Conservation (phyloP, 352 stramenopile species). For the Lagenidium giganteum region DNA sequence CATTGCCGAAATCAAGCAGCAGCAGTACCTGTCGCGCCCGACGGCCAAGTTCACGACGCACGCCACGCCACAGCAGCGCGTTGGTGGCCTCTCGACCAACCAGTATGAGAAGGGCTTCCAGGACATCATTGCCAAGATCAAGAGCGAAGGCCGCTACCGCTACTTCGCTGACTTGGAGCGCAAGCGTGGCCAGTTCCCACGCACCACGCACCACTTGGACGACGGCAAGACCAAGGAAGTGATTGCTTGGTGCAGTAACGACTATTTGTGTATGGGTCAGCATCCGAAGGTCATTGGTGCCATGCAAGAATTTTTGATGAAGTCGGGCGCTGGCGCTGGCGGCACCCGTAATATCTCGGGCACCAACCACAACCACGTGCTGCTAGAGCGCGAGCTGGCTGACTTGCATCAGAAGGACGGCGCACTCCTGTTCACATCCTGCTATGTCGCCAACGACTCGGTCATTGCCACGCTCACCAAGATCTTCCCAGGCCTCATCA, state of each 20-base stretch:
- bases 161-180: conserved; percentile 85
- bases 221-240: conserved; percentile 77
- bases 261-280: conserved; percentile 90
- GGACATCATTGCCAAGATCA: conserved; percentile 76
- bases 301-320: conserved; percentile 80
- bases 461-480: conserved; percentile 86
- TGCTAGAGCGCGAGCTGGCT: conserved; percentile 79
- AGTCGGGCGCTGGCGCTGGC: conserved; percentile 76
- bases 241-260: conserved; percentile 87
- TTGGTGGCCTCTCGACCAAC: conserved; percentile 49
- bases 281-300: conserved; percentile 80
- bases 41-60: conserved; percentile 53
- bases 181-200: conserved; percentile 80
- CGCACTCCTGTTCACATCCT: conserved; percentile 85
- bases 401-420: conserved; percentile 85
- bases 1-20: conserved; percentile 67
- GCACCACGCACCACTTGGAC: conserved; percentile 66
- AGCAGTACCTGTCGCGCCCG: conserved; percentile 43
- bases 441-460: conserved; percentile 89
- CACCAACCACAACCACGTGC: conserved; percentile 89
- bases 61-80: conserved; percentile 42
- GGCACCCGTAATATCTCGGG: conserved; percentile 89
- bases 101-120: conserved; percentile 73
- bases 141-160: conserved; percentile 84
- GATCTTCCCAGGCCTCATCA: conserved; percentile 87